Conservation (phyloP, 2,329 filamentous ascomycete genomes). For the Ceratocystis cubensis region DNA sequence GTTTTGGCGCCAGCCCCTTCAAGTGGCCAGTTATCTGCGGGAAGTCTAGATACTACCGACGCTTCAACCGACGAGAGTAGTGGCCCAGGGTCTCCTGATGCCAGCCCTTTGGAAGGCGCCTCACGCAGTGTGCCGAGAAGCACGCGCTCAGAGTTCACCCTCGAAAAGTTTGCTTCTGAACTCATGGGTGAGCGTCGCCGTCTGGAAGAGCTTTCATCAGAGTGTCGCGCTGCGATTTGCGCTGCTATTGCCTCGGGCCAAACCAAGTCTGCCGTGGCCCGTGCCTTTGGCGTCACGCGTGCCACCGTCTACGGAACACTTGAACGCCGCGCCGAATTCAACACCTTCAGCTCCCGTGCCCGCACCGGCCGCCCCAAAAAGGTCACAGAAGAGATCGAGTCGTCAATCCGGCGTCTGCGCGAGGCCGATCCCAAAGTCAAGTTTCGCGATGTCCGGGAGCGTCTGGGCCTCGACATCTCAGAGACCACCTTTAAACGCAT, state of each 20-base stretch:
- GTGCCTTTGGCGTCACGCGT: slow-evolving; percentile 21
- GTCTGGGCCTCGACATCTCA: slow-evolving; percentile 18
- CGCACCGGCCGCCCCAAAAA: slow-evolving; percentile 21
- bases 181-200: slow-evolving; percentile 20
- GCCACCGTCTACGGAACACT: slow-evolving; percentile 21
- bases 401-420: slow-evolving; percentile 14
- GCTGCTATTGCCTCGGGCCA: slow-evolving; percentile 21
- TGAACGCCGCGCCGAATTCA: slow-evolving; percentile 19
- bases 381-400: slow-evolving; percentile 18
- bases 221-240: slow-evolving; percentile 20
- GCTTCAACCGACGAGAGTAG: slow-evolving; percentile 17
- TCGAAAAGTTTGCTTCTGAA: slow-evolving; percentile 18
- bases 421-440: slow-evolving; percentile 18
- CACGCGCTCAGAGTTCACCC: slow-evolving; percentile 16
- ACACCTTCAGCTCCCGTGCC: slow-evolving; percentile 19
- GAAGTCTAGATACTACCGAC: slow-evolving; percentile 14
- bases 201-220: slow-evolving; percentile 20
- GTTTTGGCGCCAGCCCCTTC: slow-evolving; percentile 2
- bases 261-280: slow-evolving; percentile 20
- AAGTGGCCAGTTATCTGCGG: slow-evolving; percentile 1
- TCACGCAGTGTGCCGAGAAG: background rate
- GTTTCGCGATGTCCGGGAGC: slow-evolving; percentile 19
- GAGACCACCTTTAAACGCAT: slow-evolving; percentile 21
- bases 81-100: slow-evolving; percentile 8
- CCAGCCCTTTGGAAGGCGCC: slow-evolving; percentile 5